phyloP scores from a whole-genome alignment of 1,284 basidiomycete species.

The Peniophora sp. region DNA sequence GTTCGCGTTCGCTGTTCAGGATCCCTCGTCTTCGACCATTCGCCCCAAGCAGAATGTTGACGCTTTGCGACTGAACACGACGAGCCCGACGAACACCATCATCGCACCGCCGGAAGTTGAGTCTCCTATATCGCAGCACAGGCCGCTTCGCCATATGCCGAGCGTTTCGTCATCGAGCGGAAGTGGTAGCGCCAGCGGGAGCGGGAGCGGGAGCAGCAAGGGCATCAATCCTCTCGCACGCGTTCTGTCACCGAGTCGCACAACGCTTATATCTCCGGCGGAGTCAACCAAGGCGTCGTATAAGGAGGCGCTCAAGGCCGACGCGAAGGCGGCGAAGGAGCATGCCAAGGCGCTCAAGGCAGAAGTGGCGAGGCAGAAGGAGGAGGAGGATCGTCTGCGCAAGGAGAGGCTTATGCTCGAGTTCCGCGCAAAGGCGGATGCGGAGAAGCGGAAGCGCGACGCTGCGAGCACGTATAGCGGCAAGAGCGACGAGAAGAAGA shows the following conservation, averaged over 20 bases:
- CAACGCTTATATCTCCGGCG: not conserved
- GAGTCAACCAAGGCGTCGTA: not conserved
- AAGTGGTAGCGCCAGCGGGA: not conserved
- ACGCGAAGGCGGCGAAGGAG: constrained; percentile 19
- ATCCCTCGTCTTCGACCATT: not conserved
- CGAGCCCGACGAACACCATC: not conserved
- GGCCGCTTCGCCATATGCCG: not conserved
- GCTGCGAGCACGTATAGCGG: constrained; percentile 20
- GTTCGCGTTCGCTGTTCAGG: not conserved
- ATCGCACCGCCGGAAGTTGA: not conserved
- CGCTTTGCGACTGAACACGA: not conserved
- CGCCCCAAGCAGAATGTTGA: not conserved
- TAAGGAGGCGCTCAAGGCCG: constrained; percentile 8
- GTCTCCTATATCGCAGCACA: not conserved
- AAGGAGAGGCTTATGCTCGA: constrained; percentile 35
- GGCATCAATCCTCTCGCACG: not conserved
- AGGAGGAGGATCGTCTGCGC: constrained; percentile 32
- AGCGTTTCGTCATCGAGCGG: not conserved
- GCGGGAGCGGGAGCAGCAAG: not conserved
- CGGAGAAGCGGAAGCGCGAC: constrained; percentile 21
- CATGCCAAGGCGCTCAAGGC: constrained; percentile 26
- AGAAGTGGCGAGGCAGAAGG: constrained; percentile 37
- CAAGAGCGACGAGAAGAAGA: constrained; percentile 6
- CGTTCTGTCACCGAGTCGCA: not conserved
- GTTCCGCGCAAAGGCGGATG: constrained; percentile 25